phyloP scores from a whole-genome alignment of 202 grass and related monocot species.

The Miscanthus sacchariflorus region DNA sequence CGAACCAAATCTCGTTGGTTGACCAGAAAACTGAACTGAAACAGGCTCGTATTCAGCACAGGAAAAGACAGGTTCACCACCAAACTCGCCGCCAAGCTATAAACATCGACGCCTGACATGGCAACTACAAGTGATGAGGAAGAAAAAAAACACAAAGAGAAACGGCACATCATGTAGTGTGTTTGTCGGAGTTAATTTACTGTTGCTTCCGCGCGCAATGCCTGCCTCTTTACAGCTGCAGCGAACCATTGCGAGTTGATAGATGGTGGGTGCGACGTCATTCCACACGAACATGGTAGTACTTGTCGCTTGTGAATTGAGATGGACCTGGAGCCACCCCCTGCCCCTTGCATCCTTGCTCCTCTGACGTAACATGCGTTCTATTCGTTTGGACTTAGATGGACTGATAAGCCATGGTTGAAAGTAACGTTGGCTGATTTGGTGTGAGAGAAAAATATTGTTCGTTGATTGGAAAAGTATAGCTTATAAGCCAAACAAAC shows the following conservation, averaged over 20 bases:
- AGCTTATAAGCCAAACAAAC: too few species aligned
- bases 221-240: constrained; percentile 41
- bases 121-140: neutral
- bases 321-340: neutral
- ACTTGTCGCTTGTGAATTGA: neutral
- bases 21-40: neutral
- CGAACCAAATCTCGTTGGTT: neutral
- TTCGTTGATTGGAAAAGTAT: too few species aligned
- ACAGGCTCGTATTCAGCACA: neutral
- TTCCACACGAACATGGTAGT: neutral
- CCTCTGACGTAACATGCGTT: too few species aligned
- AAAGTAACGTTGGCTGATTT: too few species aligned
- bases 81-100: neutral
- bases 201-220: neutral
- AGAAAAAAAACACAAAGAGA: neutral
- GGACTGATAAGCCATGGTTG: too few species aligned
- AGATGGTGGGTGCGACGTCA: constrained; percentile 54
- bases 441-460: too few species aligned
- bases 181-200: neutral
- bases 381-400: too few species aligned
- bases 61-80: neutral
- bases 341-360: too few species aligned
- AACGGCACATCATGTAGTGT: neutral
- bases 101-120: neutral
- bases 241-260: neutral